Conservation (phyloP, 345 rosid genomes). For the Citrus mangshanensis region DNA sequence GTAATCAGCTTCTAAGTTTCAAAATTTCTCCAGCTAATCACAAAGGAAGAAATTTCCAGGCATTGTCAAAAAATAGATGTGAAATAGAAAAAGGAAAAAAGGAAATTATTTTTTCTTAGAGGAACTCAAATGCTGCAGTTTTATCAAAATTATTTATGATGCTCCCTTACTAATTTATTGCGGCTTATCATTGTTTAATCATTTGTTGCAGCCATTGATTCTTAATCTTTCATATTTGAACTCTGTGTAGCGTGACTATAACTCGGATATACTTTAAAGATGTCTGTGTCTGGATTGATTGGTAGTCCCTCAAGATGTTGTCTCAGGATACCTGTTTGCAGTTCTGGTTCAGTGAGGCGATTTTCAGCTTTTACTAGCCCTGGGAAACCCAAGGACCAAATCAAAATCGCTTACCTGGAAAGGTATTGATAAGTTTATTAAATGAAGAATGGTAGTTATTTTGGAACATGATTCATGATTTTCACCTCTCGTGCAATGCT, state of each 20-base stretch:
- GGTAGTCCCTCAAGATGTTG: slow-evolving; percentile 53
- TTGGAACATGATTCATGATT: slow-evolving; percentile 1
- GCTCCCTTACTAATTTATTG: not conserved
- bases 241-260: not conserved
- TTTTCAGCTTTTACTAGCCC: slow-evolving; percentile 29
- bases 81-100: no score
- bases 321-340: slow-evolving; percentile 32
- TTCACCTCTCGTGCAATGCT: slow-evolving; percentile 2
- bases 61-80: not conserved
- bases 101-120: not conserved
- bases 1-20: not conserved
- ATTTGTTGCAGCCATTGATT: slow-evolving; percentile 7
- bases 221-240: not conserved
- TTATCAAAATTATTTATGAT: not conserved
- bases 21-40: not conserved
- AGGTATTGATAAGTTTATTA: slow-evolving; percentile 38
- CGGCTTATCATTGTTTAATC: not conserved
- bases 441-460: not conserved
- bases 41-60: not conserved
- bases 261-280: slow-evolving; percentile 21
- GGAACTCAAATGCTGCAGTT: not conserved
- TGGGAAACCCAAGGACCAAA: slow-evolving; percentile 22
- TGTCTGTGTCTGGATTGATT: slow-evolving; percentile 62
- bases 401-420: slow-evolving; percentile 18
- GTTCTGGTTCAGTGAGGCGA: slow-evolving; percentile 24